These are phyloP conservation scores for Cladorrhinum samala DNA, from an alignment of 495 filamentous ascomycete genomes.

Conservation along the genomic window DNA sequence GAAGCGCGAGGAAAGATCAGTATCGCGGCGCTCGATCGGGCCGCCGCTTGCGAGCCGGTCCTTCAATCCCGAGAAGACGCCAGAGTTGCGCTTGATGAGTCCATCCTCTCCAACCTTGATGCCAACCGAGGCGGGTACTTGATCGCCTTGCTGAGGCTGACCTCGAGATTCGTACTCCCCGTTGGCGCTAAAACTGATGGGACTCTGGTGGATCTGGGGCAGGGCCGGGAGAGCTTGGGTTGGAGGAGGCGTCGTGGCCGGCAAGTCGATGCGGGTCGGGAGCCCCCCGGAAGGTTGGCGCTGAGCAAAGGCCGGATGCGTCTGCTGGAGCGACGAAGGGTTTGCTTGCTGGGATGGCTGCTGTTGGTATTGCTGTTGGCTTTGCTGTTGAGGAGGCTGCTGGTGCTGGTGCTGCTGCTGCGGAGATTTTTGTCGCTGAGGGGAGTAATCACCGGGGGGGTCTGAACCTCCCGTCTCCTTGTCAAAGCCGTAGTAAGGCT, in stretches of 20 bases:
- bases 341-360: conserved; percentile 4
- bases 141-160: conserved; percentile 28
- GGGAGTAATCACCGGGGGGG: conserved; percentile 2
- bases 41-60: conserved; percentile 25
- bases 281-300: conserved; percentile 1
- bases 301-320: conserved; percentile 6
- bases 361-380: conserved; percentile 20
- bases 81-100: conserved; percentile 31
- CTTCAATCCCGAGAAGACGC: conserved; percentile 31
- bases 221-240: conserved; percentile 13
- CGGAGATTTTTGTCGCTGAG: conserved; percentile 16
- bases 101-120: conserved; percentile 19
- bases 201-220: conserved; percentile 13
- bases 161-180: conserved; percentile 28
- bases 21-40: conserved; percentile 24
- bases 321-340: conserved; percentile 1
- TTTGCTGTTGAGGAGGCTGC: conserved; percentile 11
- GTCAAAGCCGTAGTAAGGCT: conserved; percentile 33
- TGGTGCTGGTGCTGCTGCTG: conserved; percentile 18
- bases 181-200: background rate
- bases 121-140: conserved; percentile 6
- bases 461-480: conserved; percentile 40
- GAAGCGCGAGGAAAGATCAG: conserved; percentile 9
- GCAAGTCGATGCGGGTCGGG: background rate
- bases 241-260: conserved; percentile 18